Percentiles rank a stretch among this genome's conserved stretches.
phyloP scores from a whole-genome alignment of 2,329 filamentous ascomycete genomes.

The Kalmusia sp. region DNA sequence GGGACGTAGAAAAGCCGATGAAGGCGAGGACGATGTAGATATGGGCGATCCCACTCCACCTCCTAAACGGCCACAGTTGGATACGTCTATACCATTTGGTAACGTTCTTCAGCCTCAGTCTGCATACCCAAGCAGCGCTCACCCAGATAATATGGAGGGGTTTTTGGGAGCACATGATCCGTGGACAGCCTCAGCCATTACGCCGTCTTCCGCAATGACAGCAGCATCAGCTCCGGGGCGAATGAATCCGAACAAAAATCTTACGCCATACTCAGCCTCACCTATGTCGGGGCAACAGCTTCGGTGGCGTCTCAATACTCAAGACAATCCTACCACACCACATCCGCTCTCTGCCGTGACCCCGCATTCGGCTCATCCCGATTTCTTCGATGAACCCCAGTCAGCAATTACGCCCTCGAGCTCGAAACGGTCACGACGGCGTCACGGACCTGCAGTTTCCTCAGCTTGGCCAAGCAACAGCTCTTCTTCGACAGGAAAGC shows the following conservation, averaged over 20 bases:
- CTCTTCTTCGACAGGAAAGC: conserved; percentile 69
- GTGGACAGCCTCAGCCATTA: conserved; percentile 53
- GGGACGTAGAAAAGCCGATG: conserved; percentile 68
- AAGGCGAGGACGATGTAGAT: conserved; percentile 63
- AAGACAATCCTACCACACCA: conserved; percentile 69
- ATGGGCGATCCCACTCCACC: conserved; percentile 46
- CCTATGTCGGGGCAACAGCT: conserved; percentile 51
- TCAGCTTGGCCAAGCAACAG: conserved; percentile 83
- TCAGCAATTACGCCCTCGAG: conserved; percentile 75
- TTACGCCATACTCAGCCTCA: conserved; percentile 52
- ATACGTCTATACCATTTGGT: conserved; percentile 55
- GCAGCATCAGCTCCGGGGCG: conserved; percentile 43
- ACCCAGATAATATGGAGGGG: conserved; percentile 61
- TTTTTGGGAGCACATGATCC: conserved; percentile 51
- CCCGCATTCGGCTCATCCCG: conserved; percentile 61
- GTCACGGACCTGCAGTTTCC: conserved; percentile 86
- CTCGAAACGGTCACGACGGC: conserved; percentile 59
- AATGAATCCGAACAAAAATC: conserved; percentile 38
- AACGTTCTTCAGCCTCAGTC: conserved; percentile 51
- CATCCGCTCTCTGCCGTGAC: conserved; percentile 83
- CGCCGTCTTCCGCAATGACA: conserved; percentile 46
- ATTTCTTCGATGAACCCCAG: conserved; percentile 67
- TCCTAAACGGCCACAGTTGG: conserved; percentile 68
- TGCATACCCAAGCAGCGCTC: conserved; percentile 61
- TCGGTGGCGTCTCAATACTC: conserved; percentile 60